Evolutionary conservation across 2,329 filamentous ascomycete genomes (phyloP).

Genomic region (Fulvia fulva): DNA sequence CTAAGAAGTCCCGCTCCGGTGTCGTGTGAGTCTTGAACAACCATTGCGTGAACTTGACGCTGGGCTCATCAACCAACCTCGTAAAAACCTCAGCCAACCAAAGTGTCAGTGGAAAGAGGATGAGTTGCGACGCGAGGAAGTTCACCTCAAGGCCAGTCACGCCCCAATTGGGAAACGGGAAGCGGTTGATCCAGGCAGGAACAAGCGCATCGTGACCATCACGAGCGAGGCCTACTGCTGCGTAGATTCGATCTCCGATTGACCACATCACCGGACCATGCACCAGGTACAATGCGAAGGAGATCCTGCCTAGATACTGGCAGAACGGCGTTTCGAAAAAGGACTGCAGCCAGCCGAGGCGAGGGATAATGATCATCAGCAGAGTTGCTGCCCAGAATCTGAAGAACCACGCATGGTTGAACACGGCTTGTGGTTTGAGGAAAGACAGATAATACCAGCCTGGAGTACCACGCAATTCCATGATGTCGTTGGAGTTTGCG

Average conservation of each 20-base stretch:
- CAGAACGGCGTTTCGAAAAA: slow-evolving; percentile 57
- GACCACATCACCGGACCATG: slow-evolving; percentile 60
- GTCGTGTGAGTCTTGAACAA: slow-evolving; percentile 15
- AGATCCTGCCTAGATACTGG: slow-evolving; percentile 60
- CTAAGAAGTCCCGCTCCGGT: not conserved
- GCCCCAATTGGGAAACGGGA: slow-evolving; percentile 48
- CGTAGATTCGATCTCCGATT: slow-evolving; percentile 52
- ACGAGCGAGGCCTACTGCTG: slow-evolving; percentile 40
- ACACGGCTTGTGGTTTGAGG: slow-evolving; percentile 36
- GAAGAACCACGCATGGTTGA: slow-evolving; percentile 26
- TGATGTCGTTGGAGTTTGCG: slow-evolving; percentile 17
- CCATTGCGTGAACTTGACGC: slow-evolving; percentile 56
- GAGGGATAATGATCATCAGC: slow-evolving; percentile 52
- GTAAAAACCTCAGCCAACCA: slow-evolving; percentile 57
- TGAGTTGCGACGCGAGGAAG: slow-evolving; percentile 53
- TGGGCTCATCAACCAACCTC: slow-evolving; percentile 53
- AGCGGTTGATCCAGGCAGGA: slow-evolving; percentile 14
- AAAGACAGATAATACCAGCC: slow-evolving; percentile 41
- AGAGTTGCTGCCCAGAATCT: slow-evolving; percentile 48
- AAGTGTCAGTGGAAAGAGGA: slow-evolving; percentile 52
- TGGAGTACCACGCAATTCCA: not conserved
- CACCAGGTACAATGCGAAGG: slow-evolving; percentile 59
- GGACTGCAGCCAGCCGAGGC: slow-evolving; percentile 50
- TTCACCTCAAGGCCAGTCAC: slow-evolving; percentile 51
- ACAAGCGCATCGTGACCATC: slow-evolving; percentile 8